Evolutionary conservation across 2,329 filamentous ascomycete genomes (phyloP), one percentile per base, ranked within the genome.

Genomic region (Paracoccidioides lutzii): DNA sequence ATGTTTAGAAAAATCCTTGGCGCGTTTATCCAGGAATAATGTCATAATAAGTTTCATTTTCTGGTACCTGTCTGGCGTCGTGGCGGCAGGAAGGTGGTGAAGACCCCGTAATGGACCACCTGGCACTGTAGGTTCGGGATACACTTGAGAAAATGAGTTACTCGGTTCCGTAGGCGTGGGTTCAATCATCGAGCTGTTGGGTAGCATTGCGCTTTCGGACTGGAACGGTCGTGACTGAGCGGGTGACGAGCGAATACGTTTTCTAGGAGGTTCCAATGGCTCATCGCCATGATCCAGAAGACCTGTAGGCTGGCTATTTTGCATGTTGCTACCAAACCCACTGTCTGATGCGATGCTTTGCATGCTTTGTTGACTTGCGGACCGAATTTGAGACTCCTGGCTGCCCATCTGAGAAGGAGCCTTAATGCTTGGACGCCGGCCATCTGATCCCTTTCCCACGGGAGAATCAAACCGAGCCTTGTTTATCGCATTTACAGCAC

Each of bases 381-480:
- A 84, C 87, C 53, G 84, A 80, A 69, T 79, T 57, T 85, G 78
- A 65, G 87, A 79, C 48, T 80, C 78, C 63, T 84, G 81, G 63
- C 77, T 81, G 57, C 73, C 74, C 60, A 79, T 72, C 54, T 85
- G 85, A 3, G 84, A 78, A 63, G 87, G 84, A 55, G 86, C 81
- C 66, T 82, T 84, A 62, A 87, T 86, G 62, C 84, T 83, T 41
- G 83, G 79, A 44, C 84, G 78, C 30, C 83, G 79, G 2, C 81
- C 81, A 7, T 83, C 82, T 61, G 80, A 83, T 37, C 72, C 71
- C 49, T 87, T 78, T 4, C 86, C 86, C 6, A 80, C 85, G 1
- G 90, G 90, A 2, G 90, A 95, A 68, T 96, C 90, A 64, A 96
- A 86, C 10, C 91, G 82, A 14, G 93, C 91, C 74, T 97, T 96